Evolutionary conservation across 257 asterid genomes (phyloP).

Genomic region (Thymus quinquecostatus): DNA sequence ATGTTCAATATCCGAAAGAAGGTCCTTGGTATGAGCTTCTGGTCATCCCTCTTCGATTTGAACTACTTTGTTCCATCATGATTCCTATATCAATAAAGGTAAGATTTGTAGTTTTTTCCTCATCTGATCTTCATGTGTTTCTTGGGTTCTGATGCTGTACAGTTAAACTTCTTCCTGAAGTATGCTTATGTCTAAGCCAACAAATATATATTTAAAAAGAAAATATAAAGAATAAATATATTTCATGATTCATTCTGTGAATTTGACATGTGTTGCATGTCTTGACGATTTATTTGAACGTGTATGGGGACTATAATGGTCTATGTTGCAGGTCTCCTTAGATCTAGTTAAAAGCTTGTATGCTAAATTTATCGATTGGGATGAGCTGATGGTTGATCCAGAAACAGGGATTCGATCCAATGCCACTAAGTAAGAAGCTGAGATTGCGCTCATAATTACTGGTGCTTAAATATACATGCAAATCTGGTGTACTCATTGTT

Average conservation of each 20-base stretch:
- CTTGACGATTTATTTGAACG: conserved; percentile 8
- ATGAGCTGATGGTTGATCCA: conserved; percentile 86
- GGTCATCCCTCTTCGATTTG: conserved; percentile 96
- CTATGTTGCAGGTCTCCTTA: conserved; percentile 73
- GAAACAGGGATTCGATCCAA: conserved; percentile 78
- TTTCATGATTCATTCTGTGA: conserved; percentile 9
- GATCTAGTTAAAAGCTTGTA: conserved; percentile 96
- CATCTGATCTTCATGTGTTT: conserved; percentile 23
- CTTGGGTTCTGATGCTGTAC: conserved; percentile 4
- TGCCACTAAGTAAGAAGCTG: conserved; percentile 81
- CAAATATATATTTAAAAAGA: neutral
- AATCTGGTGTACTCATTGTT: conserved; percentile 30
- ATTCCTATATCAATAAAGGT: conserved; percentile 99
- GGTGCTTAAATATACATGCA: conserved; percentile 21
- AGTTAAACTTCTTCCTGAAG: conserved; percentile 5
- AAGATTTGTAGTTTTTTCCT: conserved; percentile 28
- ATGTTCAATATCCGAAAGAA: conserved; percentile 87
- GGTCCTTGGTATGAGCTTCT: conserved; percentile 99
- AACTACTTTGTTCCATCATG: conserved; percentile 99
- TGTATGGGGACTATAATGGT: conserved; percentile 13
- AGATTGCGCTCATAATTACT: conserved; percentile 28
- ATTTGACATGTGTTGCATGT: conserved; percentile 24
- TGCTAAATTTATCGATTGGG: conserved; percentile 98
- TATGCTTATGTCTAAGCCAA: conserved; percentile 17
- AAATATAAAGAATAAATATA: neutral